phyloP scores from a whole-genome alignment of 2,329 filamentous ascomycete genomes.

The Aspergillus sp. region DNA sequence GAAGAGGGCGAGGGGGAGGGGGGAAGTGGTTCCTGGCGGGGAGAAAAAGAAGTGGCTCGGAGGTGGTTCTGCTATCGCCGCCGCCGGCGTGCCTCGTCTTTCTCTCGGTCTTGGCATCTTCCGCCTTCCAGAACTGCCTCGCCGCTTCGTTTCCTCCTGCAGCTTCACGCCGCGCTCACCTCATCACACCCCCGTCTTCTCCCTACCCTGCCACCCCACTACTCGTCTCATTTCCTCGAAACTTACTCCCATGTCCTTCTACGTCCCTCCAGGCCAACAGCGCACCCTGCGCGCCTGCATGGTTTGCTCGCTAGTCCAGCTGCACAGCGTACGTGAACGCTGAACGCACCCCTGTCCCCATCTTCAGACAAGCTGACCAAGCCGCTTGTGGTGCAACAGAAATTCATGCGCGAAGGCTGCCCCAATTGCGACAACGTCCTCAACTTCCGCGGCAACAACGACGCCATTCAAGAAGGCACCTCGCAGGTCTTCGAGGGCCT shows the following conservation, averaged over 20 bases:
- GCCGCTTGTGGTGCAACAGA: conserved; percentile 49
- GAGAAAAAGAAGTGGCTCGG: conserved; percentile 8
- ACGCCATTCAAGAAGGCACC: conserved; percentile 88
- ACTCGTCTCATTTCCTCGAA: not conserved
- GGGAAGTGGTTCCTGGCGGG: conserved; percentile 12
- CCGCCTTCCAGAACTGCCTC: not conserved
- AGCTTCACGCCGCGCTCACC: not conserved
- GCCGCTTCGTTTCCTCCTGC: not conserved
- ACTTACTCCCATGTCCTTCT: conserved; percentile 52
- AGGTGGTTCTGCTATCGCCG: no score
- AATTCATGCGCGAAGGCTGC: conserved; percentile 84
- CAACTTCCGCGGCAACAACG: conserved; percentile 72
- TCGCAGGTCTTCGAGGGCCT: conserved; percentile 94
- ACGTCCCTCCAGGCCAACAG: conserved; percentile 71
- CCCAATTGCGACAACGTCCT: conserved; percentile 96
- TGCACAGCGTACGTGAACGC: conserved; percentile 61
- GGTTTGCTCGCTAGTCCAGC: conserved; percentile 95
- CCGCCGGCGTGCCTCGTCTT: not conserved
- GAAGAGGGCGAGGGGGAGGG: not conserved
- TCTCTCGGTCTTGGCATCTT: not conserved
- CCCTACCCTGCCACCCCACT: no score
- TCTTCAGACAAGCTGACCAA: not conserved
- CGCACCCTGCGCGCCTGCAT: conserved; percentile 94
- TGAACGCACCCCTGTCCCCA: not conserved
- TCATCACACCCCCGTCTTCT: not conserved